Base-by-base conservation (phyloP, 257 asterid species). In the Solanum chiquidenum region DNA sequence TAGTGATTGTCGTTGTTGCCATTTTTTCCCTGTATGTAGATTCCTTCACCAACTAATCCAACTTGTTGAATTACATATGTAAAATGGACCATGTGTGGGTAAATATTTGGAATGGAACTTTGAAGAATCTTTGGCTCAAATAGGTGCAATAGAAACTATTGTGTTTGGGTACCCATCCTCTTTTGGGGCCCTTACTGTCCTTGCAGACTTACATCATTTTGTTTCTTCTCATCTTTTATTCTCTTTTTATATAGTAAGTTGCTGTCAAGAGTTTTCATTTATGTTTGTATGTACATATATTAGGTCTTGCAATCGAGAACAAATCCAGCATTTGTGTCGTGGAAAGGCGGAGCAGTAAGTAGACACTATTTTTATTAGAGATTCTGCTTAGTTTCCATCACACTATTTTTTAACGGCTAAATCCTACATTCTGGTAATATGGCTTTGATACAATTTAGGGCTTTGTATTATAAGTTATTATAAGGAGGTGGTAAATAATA, bases 321-420 rank as follows among this genome's bases (percentile, higher is more conserved):
- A 79, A 92, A 92, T 88, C 98, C 98, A 23, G 83, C 95, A 62
- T 91, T 88, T 86, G 98, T 95, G 27, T 23, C 98, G 42, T 97
- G 99, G 99, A 97, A 94, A 93, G 98, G 99, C 85, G 99, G 98
- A 92, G 98, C 93, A 42, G 98, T 97, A 90, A 92, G 99, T 94
- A 86, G n/a, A 86, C 37, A n/a, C 84, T 83, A 77, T 88, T 89
- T 46, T 77, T 77, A 40, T 72, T 34, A 71, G 69, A 12, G 27
- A 83, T 87, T 66, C 37, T 25, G 55, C 42, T 69, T 69, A 52
- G 12, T 49, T 25, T 18, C 37, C 69, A 18, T 46, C 44, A 9
- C 69, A 49, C 69, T 82, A 18, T 82, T 49, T 82, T 49, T 18
- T 49, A 49, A 20, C 25, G 6, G 71, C 69, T 82, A 82, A 29